Conservation (phyloP, 306 rosid species). For the Cucurbita moschata region DNA sequence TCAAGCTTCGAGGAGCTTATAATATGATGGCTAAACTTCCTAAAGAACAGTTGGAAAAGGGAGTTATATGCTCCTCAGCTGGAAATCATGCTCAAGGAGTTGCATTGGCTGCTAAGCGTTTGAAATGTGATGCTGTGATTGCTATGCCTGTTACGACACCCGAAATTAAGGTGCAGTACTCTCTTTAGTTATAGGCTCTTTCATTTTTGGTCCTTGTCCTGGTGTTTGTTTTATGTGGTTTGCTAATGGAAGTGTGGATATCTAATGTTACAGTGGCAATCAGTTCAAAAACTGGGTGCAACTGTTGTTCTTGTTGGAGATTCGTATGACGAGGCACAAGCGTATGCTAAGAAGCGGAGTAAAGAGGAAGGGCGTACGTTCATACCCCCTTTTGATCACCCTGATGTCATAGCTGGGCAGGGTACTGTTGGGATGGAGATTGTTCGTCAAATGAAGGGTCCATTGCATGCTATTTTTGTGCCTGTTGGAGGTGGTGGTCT, state of each 20-base stretch:
- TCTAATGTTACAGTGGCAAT: constrained; percentile 50
- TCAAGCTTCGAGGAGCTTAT: constrained; percentile 93
- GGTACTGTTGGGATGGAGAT: constrained; percentile 97
- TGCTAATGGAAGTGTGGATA: background rate
- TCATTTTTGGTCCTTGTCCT: background rate
- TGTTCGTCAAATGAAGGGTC: constrained; percentile 50
- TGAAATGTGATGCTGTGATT: constrained; percentile 66
- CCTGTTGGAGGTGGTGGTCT: constrained; percentile 98
- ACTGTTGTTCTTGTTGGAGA: constrained; percentile 78
- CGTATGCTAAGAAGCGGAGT: constrained; percentile 66
- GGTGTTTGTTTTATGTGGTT: background rate
- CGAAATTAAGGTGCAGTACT: constrained; percentile 55
- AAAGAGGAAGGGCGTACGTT: constrained; percentile 61
- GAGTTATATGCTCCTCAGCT: constrained; percentile 94
- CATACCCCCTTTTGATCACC: constrained; percentile 91
- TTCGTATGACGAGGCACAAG: constrained; percentile 86
- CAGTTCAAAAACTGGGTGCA: constrained; percentile 76
- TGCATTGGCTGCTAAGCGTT: constrained; percentile 71
- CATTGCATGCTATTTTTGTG: constrained; percentile 78
- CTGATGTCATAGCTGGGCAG: constrained; percentile 84
- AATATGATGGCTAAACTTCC: constrained; percentile 93
- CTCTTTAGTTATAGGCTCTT: background rate
- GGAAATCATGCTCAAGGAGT: constrained; percentile 99
- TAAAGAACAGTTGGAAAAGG: constrained; percentile 45
- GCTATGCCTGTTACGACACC: constrained; percentile 90